A percentile compares a stretch with the other conserved stretches of the same genome.
Conservation (phyloP, 1,284 basidiomycete genomes). For the Ceratobasidium sp. region DNA sequence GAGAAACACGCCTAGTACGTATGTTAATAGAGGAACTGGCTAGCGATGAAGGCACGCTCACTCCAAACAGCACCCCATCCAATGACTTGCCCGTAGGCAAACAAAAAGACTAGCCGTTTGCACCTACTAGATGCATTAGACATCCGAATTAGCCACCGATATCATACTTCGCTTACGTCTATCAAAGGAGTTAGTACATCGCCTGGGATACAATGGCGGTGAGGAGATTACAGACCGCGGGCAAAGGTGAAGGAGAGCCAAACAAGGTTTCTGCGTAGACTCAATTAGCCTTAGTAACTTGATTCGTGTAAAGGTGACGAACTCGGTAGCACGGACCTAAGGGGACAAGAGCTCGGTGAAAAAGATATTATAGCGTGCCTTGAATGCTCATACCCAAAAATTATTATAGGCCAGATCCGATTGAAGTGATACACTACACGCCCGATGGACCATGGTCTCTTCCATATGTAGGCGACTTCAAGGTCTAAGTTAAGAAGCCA, state of each 20-base stretch:
- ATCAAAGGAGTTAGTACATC: background rate
- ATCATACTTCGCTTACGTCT: conserved; percentile 24
- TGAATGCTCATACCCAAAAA: too few species aligned
- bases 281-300: too few species aligned
- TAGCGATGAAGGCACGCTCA: background rate
- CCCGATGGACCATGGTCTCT: background rate
- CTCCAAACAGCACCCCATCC: background rate
- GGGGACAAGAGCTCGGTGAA: background rate
- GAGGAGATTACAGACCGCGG: conserved; percentile 2
- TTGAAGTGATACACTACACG: background rate
- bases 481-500: background rate
- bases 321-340: background rate
- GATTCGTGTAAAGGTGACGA: too few species aligned
- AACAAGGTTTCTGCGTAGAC: background rate
- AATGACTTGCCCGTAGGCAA: background rate
- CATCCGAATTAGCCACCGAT: background rate
- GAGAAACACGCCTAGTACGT: background rate
- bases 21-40: background rate
- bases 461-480: background rate
- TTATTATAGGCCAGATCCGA: background rate
- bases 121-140: background rate
- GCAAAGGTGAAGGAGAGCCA: background rate
- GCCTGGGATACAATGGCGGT: background rate
- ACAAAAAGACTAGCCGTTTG: background rate
- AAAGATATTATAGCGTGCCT: too few species aligned